Evolutionary conservation across 371 early-diverging fungal species (phyloP).

Genomic region (Circinella umbellata): DNA sequence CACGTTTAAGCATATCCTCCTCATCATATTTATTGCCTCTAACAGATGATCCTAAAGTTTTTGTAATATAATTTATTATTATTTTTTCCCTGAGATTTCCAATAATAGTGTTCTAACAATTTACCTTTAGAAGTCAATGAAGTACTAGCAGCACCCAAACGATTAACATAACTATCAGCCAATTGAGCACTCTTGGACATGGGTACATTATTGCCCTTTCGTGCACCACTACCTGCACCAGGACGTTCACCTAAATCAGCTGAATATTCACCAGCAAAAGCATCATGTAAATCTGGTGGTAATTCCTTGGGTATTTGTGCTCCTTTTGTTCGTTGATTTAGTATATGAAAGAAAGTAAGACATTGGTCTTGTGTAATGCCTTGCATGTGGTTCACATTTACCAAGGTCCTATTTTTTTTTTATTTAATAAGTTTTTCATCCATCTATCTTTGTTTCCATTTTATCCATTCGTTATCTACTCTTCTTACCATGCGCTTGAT

Average conservation of each 20-base stretch:
- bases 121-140: slow-evolving; percentile 45
- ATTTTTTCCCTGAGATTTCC: background rate
- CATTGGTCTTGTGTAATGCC: slow-evolving; percentile 69
- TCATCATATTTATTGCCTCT: slow-evolving; percentile 48
- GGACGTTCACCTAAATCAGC: slow-evolving; percentile 57
- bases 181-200: slow-evolving; percentile 55
- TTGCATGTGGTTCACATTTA: slow-evolving; percentile 68
- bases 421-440: background rate
- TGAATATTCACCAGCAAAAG: slow-evolving; percentile 60
- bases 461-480: background rate
- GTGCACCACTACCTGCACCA: slow-evolving; percentile 51
- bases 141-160: slow-evolving; percentile 56
- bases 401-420: slow-evolving; percentile 49
- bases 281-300: slow-evolving; percentile 55
- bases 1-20: slow-evolving; percentile 51
- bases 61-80: background rate
- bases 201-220: slow-evolving; percentile 49
- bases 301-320: slow-evolving; percentile 46
- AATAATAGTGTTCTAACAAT: background rate
- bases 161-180: slow-evolving; percentile 57
- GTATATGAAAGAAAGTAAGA: slow-evolving; percentile 62
- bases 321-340: slow-evolving; percentile 62
- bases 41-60: slow-evolving; percentile 25
- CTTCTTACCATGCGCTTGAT: slow-evolving; percentile 60
- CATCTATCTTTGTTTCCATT: background rate